Conservation (phyloP, 805 yeast species). For the Zygosaccharomyces bailii region DNA sequence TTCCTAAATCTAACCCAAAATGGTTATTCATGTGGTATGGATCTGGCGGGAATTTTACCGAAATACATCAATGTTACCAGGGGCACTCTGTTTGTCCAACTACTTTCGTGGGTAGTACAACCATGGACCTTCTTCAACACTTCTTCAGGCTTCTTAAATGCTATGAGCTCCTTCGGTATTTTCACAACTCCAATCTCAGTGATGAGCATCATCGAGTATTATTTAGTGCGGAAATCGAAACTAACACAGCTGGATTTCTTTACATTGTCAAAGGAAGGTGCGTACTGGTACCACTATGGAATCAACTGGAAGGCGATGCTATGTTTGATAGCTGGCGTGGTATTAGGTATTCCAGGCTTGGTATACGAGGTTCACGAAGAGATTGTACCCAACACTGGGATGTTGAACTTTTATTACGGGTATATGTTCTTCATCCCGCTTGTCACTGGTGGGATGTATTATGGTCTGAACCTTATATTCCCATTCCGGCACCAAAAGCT, state of each 20-base stretch:
- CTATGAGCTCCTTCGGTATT: slow-evolving; percentile 40
- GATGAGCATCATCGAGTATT: slow-evolving; percentile 39
- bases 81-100: slow-evolving; percentile 38
- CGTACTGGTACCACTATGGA: slow-evolving; percentile 24
- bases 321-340: slow-evolving; percentile 16
- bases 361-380: slow-evolving; percentile 17
- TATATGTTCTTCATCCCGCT: slow-evolving; percentile 25
- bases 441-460: slow-evolving; percentile 16
- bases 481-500: slow-evolving; percentile 20
- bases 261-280: slow-evolving; percentile 24
- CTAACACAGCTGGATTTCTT: slow-evolving; percentile 38
- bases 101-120: slow-evolving; percentile 39
- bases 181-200: slow-evolving; percentile 39
- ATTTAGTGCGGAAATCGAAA: slow-evolving; percentile 33
- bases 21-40: slow-evolving; percentile 42
- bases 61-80: slow-evolving; percentile 36
- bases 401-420: slow-evolving; percentile 24
- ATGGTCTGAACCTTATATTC: slow-evolving; percentile 10
- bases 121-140: slow-evolving; percentile 43
- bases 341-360: slow-evolving; percentile 25
- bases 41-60: slow-evolving; percentile 37
- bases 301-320: slow-evolving; percentile 18
- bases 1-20: slow-evolving; percentile 38
- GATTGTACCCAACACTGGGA: slow-evolving; percentile 14
- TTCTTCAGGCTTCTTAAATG: slow-evolving; percentile 36